Percentiles rank a stretch among this genome's conserved stretches.
Conservation (phyloP, 2,329 filamentous ascomycete genomes). For the Penicillium sp. region DNA sequence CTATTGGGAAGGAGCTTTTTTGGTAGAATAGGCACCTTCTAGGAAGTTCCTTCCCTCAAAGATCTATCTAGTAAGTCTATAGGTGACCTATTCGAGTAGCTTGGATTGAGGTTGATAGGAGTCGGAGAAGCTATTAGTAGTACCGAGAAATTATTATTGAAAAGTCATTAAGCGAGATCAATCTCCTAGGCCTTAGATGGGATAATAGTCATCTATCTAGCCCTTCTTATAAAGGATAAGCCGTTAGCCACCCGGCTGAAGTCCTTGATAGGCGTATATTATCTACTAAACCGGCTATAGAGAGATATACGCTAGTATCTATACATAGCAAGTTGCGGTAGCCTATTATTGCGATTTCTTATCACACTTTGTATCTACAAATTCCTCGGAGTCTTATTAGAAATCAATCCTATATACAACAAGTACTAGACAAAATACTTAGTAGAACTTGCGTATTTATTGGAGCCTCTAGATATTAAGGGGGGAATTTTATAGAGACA, state of each 20-base stretch:
- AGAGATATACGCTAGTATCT: conserved; percentile 14
- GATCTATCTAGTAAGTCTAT: no score
- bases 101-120: not conserved
- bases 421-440: conserved; percentile 10
- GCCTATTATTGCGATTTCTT: not conserved
- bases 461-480: conserved; percentile 6
- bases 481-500: conserved; percentile 7
- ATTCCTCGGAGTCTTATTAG: conserved; percentile 9
- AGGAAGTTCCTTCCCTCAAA: no score
- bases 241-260: conserved; percentile 2
- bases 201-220: not conserved
- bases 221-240: not conserved
- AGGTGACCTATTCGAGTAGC: no score
- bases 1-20: no score
- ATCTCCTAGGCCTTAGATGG: not conserved
- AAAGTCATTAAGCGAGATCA: not conserved
- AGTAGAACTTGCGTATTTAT: conserved; percentile 1
- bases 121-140: conserved; percentile 1
- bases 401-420: conserved; percentile 4
- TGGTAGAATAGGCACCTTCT: no score
- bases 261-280: conserved; percentile 6
- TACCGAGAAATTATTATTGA: not conserved
- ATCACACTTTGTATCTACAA: conserved; percentile 4
- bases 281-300: conserved; percentile 14
- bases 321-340: not conserved